Conservation (phyloP, 306 rosid genomes). For the Leucaena leucocephala region DNA sequence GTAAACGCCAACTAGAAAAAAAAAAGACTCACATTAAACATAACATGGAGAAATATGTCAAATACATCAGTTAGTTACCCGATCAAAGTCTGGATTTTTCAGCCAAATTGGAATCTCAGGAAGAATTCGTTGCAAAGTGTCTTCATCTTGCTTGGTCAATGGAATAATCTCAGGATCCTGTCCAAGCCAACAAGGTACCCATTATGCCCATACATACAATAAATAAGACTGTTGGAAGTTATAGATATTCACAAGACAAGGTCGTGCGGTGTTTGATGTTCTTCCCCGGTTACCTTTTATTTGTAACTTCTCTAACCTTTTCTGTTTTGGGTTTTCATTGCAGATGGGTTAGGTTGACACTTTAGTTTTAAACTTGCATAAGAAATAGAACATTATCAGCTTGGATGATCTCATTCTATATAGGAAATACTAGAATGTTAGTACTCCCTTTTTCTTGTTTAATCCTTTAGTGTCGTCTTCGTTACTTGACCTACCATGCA, state of each 20-base stretch:
- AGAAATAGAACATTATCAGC: neutral
- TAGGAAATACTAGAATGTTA: neutral
- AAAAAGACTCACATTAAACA: neutral
- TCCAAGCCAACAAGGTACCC: slow-evolving; percentile 23
- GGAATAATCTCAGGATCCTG: slow-evolving; percentile 77
- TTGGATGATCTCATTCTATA: neutral
- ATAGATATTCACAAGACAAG: neutral
- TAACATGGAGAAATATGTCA: neutral
- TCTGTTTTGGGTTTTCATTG: neutral
- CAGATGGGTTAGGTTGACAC: neutral
- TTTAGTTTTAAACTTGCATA: neutral
- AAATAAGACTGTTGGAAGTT: neutral
- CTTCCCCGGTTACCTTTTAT: neutral
- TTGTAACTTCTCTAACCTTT: neutral
- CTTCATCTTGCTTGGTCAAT: slow-evolving; percentile 63
- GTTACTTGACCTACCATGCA: neutral
- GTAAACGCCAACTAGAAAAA: slow-evolving; percentile 2
- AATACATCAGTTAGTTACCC: slow-evolving; percentile 50
- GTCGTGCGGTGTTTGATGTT: neutral
- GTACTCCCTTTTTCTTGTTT: neutral
- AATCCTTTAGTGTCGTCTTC: neutral
- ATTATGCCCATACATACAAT: neutral
- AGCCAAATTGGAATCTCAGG: slow-evolving; percentile 93
- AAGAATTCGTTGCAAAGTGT: slow-evolving; percentile 68
- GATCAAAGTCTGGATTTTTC: slow-evolving; percentile 86